Percentiles rank a stretch among this genome's conserved stretches.
Conservation (phyloP, 106 monocot genomes). For the Vanilla planifolia region DNA sequence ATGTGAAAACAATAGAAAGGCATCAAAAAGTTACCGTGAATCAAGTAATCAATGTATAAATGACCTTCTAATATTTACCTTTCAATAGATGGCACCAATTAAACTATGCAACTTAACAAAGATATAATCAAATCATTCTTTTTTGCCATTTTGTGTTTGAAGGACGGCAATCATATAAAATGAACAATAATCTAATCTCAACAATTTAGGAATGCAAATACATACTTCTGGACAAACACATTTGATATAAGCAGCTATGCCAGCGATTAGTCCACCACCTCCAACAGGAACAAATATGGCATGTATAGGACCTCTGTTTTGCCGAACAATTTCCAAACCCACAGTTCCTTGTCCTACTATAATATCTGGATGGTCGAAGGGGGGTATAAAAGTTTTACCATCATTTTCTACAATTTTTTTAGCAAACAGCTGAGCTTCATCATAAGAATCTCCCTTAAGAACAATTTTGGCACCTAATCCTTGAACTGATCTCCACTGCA, state of each 20-base stretch:
- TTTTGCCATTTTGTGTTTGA: background rate
- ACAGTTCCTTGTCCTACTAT: slow-evolving; percentile 90
- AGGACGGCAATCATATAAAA: background rate
- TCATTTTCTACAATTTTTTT: slow-evolving; percentile 51
- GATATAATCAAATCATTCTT: background rate
- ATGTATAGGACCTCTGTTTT: slow-evolving; percentile 66
- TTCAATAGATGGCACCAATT: background rate
- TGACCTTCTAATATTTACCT: too few relatives aligned
- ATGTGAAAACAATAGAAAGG: too few relatives aligned
- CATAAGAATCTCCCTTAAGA: slow-evolving; percentile 91
- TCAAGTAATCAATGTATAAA: too few relatives aligned
- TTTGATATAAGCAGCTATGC: slow-evolving; percentile 95
- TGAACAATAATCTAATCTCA: background rate
- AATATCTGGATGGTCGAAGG: slow-evolving; percentile 94
- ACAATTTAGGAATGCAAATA: background rate
- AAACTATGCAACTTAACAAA: background rate
- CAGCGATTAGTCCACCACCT: slow-evolving; percentile 97
- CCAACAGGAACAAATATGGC: slow-evolving; percentile 98
- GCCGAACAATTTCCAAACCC: slow-evolving; percentile 93
- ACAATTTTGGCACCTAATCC: slow-evolving; percentile 87
- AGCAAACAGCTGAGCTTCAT: slow-evolving; percentile 90
- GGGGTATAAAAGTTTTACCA: slow-evolving; percentile 78
- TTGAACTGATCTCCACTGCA: slow-evolving; percentile 89
- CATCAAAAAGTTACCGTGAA: too few relatives aligned
- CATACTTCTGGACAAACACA: slow-evolving; percentile 81